Evolutionary conservation across 148 eudicot genomes (phyloP).

Genomic region (Selenicereus undatus): DNA sequence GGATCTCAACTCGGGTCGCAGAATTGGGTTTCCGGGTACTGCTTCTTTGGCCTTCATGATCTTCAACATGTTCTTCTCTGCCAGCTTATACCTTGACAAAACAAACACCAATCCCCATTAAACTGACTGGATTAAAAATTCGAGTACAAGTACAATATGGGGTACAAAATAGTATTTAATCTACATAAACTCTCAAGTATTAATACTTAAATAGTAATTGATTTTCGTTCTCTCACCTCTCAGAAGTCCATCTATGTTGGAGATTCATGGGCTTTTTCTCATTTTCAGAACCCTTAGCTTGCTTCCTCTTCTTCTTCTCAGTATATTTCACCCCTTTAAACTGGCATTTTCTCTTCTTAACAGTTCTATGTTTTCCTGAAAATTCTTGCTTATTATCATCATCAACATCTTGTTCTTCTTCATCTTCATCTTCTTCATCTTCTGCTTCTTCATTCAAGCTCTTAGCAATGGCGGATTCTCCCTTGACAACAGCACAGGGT

Average conservation of each 20-base stretch:
- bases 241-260: conserved; percentile 67
- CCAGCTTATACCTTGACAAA: conserved; percentile 60
- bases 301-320: conserved; percentile 27
- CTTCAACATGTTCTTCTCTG: conserved; percentile 62
- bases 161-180: not conserved
- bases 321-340: conserved; percentile 21
- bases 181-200: not conserved
- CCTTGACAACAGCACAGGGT: conserved; percentile 23
- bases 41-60: conserved; percentile 80
- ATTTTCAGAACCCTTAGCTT: conserved; percentile 8
- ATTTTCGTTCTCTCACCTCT: conserved; percentile 41
- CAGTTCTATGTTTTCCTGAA: not conserved
- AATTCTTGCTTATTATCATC: conserved; percentile 18
- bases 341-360: conserved; percentile 28
- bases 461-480: not conserved
- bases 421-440: conserved; percentile 17
- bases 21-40: conserved; percentile 52
- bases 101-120: conserved; percentile 8
- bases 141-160: conserved; percentile 19
- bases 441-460: conserved; percentile 5
- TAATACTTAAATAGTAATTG: too few species aligned
- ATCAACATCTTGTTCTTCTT: conserved; percentile 23
- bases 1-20: conserved; percentile 64
- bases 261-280: conserved; percentile 39
- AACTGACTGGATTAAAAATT: not conserved